phyloP scores from a whole-genome alignment of 495 filamentous ascomycete genomes.

The Cairneyella variabilis region DNA sequence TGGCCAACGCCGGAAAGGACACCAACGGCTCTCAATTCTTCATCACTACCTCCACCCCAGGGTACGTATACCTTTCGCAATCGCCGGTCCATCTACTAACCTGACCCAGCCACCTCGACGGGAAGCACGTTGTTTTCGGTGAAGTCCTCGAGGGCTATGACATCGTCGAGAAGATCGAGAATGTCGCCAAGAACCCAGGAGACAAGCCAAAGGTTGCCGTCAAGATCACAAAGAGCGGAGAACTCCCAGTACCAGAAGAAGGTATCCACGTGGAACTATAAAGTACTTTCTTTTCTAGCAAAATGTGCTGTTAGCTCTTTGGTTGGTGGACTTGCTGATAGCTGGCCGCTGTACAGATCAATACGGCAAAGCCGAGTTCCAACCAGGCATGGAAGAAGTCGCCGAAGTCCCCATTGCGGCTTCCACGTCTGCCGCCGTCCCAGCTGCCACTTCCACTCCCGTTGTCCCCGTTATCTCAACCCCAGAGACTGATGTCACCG shows the following conservation, averaged over 20 bases:
- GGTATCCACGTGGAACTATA: constrained; percentile 98
- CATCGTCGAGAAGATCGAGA: constrained; percentile 83
- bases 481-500: constrained; percentile 29
- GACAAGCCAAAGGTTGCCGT: constrained; percentile 74
- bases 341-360: constrained; percentile 24
- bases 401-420: constrained; percentile 10
- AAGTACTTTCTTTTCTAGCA: constrained; percentile 33
- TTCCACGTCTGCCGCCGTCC: background rate
- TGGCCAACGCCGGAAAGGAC: constrained; percentile 96
- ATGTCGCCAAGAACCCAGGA: constrained; percentile 60
- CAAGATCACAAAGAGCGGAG: constrained; percentile 93
- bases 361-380: constrained; percentile 24
- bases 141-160: constrained; percentile 92
- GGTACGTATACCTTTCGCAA: constrained; percentile 49
- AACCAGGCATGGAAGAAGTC: constrained; percentile 21
- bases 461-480: constrained; percentile 30
- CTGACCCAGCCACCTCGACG: constrained; percentile 72
- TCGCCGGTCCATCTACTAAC: constrained; percentile 29
- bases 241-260: constrained; percentile 84
- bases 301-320: constrained; percentile 20
- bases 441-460: constrained; percentile 21
- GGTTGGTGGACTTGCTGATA: constrained; percentile 34
- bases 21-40: constrained; percentile 99
- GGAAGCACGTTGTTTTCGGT: constrained; percentile 85
- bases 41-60: constrained; percentile 82